These are phyloP conservation scores for Eucalyptus camaldulensis DNA, from an alignment of 345 rosid species.

Conservation along the genomic window DNA sequence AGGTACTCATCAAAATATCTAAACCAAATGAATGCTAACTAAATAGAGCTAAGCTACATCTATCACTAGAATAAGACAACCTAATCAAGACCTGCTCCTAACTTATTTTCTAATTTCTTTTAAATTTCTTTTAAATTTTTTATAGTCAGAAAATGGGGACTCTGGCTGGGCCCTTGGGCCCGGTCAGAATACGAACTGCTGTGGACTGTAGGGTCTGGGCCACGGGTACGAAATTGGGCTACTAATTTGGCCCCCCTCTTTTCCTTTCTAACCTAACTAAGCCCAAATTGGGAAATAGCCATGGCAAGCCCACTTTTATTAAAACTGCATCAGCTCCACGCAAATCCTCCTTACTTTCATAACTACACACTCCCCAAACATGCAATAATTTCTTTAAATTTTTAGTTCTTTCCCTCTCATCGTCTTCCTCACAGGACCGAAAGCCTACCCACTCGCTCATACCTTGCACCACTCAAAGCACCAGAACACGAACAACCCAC, in stretches of 20 bases:
- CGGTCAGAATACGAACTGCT: neutral
- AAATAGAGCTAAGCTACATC: neutral
- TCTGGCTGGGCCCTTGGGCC: neutral
- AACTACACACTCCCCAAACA: neutral
- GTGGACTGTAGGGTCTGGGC: neutral
- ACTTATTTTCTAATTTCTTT: no score
- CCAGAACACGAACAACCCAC: neutral
- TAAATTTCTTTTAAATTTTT: fast-evolving
- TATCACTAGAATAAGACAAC: neutral
- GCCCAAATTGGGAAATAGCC: neutral
- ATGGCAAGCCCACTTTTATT: neutral
- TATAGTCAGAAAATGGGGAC: no score
- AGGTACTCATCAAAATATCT: neutral
- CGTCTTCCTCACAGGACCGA: neutral
- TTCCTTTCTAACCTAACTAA: fast-evolving
- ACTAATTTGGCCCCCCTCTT: neutral
- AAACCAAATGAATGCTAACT: neutral
- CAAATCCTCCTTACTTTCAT: neutral
- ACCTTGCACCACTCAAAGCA: neutral
- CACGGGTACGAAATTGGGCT: neutral
- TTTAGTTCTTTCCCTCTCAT: neutral
- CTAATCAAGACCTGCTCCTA: no score
- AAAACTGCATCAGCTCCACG: fast-evolving
- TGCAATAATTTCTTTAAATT: no score
- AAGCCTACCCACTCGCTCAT: no score